Percentiles rank a stretch among this genome's conserved stretches.
These are phyloP conservation scores for Sporothrix euskadiensis DNA, from an alignment of 2,329 filamentous ascomycete genomes.

Conservation along the genomic window DNA sequence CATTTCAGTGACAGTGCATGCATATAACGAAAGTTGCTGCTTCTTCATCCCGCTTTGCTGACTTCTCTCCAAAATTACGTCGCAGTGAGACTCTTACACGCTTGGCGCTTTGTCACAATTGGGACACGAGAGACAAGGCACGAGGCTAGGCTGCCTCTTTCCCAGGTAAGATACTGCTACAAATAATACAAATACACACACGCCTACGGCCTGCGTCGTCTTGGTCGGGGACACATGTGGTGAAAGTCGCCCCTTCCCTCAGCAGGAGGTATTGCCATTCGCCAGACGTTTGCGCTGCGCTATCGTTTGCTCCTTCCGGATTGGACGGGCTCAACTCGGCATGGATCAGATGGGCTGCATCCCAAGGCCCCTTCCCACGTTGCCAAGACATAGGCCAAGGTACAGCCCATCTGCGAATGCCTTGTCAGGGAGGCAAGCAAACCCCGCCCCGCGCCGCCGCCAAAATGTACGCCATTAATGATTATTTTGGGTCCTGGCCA, in stretches of 20 bases:
- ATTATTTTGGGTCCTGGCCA: neutral
- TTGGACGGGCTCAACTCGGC: neutral
- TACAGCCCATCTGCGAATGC: neutral
- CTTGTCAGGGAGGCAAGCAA: neutral
- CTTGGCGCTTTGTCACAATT: neutral
- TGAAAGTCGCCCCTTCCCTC: neutral
- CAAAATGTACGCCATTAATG: neutral
- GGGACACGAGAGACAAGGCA: neutral
- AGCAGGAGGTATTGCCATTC: neutral
- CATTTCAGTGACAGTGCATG: neutral
- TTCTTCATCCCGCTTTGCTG: neutral
- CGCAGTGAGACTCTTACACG: neutral
- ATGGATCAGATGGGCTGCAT: neutral
- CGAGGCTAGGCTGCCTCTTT: conserved; percentile 28
- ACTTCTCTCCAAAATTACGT: neutral
- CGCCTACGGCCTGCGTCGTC: too few species aligned
- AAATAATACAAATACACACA: too few species aligned
- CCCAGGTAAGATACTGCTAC: neutral
- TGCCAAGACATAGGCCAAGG: conserved; percentile 12
- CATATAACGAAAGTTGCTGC: neutral
- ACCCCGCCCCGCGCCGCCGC: conserved; percentile 12
- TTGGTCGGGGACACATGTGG: neutral
- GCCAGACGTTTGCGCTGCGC: neutral
- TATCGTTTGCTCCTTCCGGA: neutral
- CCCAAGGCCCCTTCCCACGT: neutral